phyloP scores from a whole-genome alignment of 1,284 basidiomycete species.

The Boletus sp. region DNA sequence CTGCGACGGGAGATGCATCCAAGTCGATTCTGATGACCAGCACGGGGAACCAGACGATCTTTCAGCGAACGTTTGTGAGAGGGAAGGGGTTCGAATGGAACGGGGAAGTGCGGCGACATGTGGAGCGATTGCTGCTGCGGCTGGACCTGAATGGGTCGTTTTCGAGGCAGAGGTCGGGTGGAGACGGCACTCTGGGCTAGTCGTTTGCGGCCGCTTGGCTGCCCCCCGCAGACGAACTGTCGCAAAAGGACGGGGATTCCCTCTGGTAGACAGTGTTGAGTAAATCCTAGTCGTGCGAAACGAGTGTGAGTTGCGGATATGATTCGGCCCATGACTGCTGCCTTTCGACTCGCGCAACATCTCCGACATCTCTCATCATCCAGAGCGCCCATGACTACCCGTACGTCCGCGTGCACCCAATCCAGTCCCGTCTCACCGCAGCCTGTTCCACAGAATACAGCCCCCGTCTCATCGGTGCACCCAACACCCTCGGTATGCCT shows the following conservation, averaged over 20 bases:
- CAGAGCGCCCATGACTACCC: slow-evolving; percentile 50
- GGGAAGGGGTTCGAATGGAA: slow-evolving; percentile 47
- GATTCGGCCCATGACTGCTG: slow-evolving; percentile 33
- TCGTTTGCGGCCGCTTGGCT: not conserved
- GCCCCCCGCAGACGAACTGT: too few species aligned
- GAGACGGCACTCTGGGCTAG: not conserved
- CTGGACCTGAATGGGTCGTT: slow-evolving; percentile 84
- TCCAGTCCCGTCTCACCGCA: not conserved
- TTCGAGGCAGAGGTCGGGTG: slow-evolving; percentile 43
- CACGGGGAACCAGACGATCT: slow-evolving; percentile 53
- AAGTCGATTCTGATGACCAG: slow-evolving; percentile 64
- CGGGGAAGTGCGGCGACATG: slow-evolving; percentile 69
- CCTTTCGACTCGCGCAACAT: slow-evolving; percentile 54
- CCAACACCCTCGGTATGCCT: slow-evolving; percentile 85
- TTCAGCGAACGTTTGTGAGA: slow-evolving; percentile 47
- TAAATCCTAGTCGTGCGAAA: too few species aligned
- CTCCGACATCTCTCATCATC: slow-evolving; percentile 48
- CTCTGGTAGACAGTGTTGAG: too few species aligned
- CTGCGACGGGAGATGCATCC: slow-evolving; percentile 55
- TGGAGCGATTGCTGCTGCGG: slow-evolving; percentile 77
- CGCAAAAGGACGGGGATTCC: too few species aligned
- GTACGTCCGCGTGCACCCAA: slow-evolving; percentile 38
- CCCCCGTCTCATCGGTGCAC: slow-evolving; percentile 77
- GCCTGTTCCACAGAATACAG: slow-evolving; percentile 62
- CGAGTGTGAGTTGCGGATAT: slow-evolving; percentile 22